Percentiles rank a stretch among this genome's conserved stretches.
Conservation (phyloP, 2,329 filamentous ascomycete species). For the Pseudogymnoascus sp. region DNA sequence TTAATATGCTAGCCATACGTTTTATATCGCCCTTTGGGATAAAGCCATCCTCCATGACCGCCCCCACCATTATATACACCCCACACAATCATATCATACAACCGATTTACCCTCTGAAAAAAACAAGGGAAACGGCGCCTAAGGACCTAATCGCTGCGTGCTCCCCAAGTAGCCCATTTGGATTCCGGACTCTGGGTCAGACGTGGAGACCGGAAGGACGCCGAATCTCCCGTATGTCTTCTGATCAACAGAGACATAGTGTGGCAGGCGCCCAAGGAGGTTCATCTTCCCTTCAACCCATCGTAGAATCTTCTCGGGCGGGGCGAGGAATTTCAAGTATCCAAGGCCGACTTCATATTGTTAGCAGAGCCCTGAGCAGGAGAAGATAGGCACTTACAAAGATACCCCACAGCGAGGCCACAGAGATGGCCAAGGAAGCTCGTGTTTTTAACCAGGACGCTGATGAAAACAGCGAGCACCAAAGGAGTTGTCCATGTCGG, state of each 20-base stretch:
- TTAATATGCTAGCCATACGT: background rate
- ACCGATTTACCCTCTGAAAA: background rate
- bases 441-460: constrained; percentile 69
- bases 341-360: constrained; percentile 62
- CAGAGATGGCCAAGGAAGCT: constrained; percentile 83
- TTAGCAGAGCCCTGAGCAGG: constrained; percentile 16
- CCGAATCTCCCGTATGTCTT: constrained; percentile 93
- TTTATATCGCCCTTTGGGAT: background rate
- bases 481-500: constrained; percentile 90
- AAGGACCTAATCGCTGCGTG: constrained; percentile 62
- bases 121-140: constrained; percentile 22
- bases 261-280: constrained; percentile 71
- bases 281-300: constrained; percentile 88
- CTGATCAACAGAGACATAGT: constrained; percentile 91
- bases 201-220: constrained; percentile 54
- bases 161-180: constrained; percentile 55
- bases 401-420: constrained; percentile 75
- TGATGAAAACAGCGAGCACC: constrained; percentile 64
- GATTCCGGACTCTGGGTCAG: constrained; percentile 31
- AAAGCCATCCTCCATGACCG: background rate
- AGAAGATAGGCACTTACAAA: constrained; percentile 50
- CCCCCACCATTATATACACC: background rate
- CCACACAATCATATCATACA: background rate
- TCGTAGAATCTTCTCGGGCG: constrained; percentile 77
- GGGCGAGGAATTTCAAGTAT: constrained; percentile 81